Conservation (phyloP, 192 early-diverging fungal species). For the Phycomyces nitens region DNA sequence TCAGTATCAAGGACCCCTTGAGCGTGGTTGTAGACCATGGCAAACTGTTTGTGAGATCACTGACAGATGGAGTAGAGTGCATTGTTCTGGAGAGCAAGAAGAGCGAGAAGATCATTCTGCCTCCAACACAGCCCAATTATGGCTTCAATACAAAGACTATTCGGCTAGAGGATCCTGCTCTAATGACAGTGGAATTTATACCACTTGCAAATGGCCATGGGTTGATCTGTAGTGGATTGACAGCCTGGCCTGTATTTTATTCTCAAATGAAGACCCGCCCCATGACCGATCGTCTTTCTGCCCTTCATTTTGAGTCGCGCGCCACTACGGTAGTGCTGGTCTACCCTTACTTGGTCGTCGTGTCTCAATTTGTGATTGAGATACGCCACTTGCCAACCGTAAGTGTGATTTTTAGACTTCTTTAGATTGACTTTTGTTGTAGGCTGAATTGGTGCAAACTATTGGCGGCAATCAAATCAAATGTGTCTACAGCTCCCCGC, state of each 20-base stretch:
- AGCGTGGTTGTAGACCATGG: too few species aligned
- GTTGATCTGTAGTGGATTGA: slow-evolving; percentile 2
- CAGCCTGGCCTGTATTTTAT: not conserved
- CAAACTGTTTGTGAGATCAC: too few species aligned
- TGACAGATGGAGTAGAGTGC: too few species aligned
- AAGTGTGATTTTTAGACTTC: too few species aligned
- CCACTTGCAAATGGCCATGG: slow-evolving; percentile 4
- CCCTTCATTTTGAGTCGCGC: slow-evolving; percentile 12
- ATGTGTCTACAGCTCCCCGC: slow-evolving; percentile 15
- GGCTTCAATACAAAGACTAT: not conserved
- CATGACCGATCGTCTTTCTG: not conserved
- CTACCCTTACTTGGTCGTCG: slow-evolving; percentile 15
- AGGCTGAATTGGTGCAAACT: slow-evolving; percentile 16
- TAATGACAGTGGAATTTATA: slow-evolving; percentile 3
- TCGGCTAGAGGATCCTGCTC: not conserved
- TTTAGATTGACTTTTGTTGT: not conserved
- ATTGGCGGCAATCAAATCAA: slow-evolving; percentile 18
- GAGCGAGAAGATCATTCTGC: too few species aligned
- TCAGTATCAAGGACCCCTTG: too few species aligned
- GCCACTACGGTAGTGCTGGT: slow-evolving; percentile 4
- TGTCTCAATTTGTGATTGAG: slow-evolving; percentile 20
- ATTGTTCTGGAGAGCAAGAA: too few species aligned
- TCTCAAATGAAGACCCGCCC: not conserved
- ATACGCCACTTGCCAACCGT: slow-evolving; percentile 21
- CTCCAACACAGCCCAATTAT: too few species aligned